Evolutionary conservation across 345 rosid genomes (phyloP).

Genomic region (Aquilaria malaccensis): DNA sequence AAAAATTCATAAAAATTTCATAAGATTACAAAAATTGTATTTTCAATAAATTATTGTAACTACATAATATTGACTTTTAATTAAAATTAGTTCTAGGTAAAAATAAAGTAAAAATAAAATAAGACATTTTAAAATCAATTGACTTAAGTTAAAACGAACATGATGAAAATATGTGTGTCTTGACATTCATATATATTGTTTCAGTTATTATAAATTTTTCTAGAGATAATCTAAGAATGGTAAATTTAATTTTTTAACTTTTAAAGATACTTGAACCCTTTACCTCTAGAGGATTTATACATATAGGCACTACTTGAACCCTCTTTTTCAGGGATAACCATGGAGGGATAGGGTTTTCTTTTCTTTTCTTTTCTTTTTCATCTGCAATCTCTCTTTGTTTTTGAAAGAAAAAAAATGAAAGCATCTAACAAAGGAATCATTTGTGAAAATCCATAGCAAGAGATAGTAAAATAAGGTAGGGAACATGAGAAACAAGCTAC

Average conservation of each 20-base stretch:
- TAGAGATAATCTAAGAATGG: slow-evolving; percentile 10
- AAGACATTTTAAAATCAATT: neutral
- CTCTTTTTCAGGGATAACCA: slow-evolving; percentile 15
- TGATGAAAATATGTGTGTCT: neutral
- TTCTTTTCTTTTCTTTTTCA: neutral
- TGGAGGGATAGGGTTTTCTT: slow-evolving; percentile 9
- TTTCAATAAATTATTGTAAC: too few relatives aligned
- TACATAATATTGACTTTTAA: too few relatives aligned
- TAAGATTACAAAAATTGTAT: too few relatives aligned
- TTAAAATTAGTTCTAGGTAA: too few relatives aligned
- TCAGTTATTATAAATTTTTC: neutral
- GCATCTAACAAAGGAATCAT: neutral
- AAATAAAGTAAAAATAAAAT: neutral
- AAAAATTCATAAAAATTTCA: too few relatives aligned
- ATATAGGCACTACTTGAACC: neutral
- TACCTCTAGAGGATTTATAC: neutral
- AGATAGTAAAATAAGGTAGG: too few relatives aligned
- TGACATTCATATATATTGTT: neutral
- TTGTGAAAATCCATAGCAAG: neutral
- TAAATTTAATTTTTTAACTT: slow-evolving; percentile 15
- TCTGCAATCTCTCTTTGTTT: too few relatives aligned
- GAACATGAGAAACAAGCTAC: too few relatives aligned
- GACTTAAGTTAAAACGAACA: neutral
- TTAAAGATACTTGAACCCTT: neutral
- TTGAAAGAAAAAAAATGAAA: neutral